Conservation (phyloP, 1,139 yeast species). For the Suhomyces panamericanus region DNA sequence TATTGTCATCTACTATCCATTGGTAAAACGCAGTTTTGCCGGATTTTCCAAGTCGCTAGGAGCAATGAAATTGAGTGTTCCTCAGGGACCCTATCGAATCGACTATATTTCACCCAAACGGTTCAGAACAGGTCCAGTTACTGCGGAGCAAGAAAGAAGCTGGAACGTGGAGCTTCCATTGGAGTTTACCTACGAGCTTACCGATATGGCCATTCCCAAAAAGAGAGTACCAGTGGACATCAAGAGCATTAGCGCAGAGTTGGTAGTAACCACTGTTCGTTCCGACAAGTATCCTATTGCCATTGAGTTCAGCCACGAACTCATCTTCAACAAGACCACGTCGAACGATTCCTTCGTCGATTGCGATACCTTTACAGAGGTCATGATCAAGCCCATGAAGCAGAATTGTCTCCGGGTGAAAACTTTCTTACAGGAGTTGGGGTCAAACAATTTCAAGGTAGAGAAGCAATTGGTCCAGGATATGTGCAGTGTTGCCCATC, state of each 20-base stretch:
- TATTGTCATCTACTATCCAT: conserved; percentile 11
- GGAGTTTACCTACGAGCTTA: conserved; percentile 18
- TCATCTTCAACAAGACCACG: conserved; percentile 18
- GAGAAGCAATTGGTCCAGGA: conserved; percentile 36
- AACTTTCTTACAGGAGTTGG: conserved; percentile 23
- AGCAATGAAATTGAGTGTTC: conserved; percentile 27
- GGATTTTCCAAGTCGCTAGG: conserved; percentile 18
- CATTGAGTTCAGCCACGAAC: conserved; percentile 24
- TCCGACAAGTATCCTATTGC: conserved; percentile 23
- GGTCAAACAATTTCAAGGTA: conserved; percentile 28
- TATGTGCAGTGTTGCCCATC: conserved; percentile 28
- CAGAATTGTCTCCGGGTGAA: conserved; percentile 23
- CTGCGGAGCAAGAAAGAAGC: conserved; percentile 16
- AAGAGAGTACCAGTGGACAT: conserved; percentile 20
- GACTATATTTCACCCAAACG: conserved; percentile 36
- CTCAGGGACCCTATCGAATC: conserved; percentile 28
- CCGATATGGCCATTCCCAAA: conserved; percentile 5
- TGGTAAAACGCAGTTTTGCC: conserved; percentile 16
- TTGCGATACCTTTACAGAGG: conserved; percentile 27
- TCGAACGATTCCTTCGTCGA: conserved; percentile 17
- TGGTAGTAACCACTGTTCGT: conserved; percentile 21
- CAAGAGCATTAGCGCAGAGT: conserved; percentile 18
- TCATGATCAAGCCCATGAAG: conserved; percentile 27
- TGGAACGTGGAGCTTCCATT: conserved; percentile 38
- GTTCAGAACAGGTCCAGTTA: conserved; percentile 18